phyloP scores from a whole-genome alignment of 768 basidiomycete genomes.

The Pleurotus tuber-regium region DNA sequence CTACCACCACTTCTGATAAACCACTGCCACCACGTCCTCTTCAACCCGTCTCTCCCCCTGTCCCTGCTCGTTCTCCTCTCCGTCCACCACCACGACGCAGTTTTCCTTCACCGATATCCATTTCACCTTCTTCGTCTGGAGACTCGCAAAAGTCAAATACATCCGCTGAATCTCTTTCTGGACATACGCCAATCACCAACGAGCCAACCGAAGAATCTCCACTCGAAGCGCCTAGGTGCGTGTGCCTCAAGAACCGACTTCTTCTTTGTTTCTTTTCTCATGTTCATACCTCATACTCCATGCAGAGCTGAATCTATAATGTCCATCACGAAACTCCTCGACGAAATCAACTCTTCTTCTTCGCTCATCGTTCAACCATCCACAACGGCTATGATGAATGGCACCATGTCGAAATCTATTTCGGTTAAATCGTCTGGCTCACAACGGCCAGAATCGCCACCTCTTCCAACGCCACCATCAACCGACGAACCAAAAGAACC shows the following conservation, averaged over 20 bases:
- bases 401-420: slow-evolving; percentile 11
- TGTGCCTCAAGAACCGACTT: background rate
- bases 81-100: slow-evolving; percentile 19
- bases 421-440: slow-evolving; percentile 1
- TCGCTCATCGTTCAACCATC: slow-evolving; percentile 6
- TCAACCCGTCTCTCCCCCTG: slow-evolving; percentile 14
- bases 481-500: slow-evolving; percentile 13
- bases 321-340: slow-evolving; percentile 4
- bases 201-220: slow-evolving; percentile 6
- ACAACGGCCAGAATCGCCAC: slow-evolving; percentile 12
- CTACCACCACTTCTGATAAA: slow-evolving; percentile 1
- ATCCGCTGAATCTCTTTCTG: slow-evolving; percentile 8
- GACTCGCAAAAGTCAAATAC: background rate
- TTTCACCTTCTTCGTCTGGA: slow-evolving; percentile 13
- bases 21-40: slow-evolving; percentile 5
- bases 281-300: background rate
- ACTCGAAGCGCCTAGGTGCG: slow-evolving; percentile 8
- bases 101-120: slow-evolving; percentile 15
- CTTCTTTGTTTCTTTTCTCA: slow-evolving; percentile 7
- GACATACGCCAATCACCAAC: slow-evolving; percentile 19
- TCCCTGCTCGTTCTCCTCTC: slow-evolving; percentile 24
- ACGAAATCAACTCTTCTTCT: slow-evolving; percentile 6
- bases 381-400: slow-evolving; percentile 9
- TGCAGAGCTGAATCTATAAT: slow-evolving; percentile 5
- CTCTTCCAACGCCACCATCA: slow-evolving; percentile 19